A percentile compares a stretch with the other conserved stretches of the same genome.
phyloP scores from a whole-genome alignment of 495 filamentous ascomycete species.

The Neurospora sp. region DNA sequence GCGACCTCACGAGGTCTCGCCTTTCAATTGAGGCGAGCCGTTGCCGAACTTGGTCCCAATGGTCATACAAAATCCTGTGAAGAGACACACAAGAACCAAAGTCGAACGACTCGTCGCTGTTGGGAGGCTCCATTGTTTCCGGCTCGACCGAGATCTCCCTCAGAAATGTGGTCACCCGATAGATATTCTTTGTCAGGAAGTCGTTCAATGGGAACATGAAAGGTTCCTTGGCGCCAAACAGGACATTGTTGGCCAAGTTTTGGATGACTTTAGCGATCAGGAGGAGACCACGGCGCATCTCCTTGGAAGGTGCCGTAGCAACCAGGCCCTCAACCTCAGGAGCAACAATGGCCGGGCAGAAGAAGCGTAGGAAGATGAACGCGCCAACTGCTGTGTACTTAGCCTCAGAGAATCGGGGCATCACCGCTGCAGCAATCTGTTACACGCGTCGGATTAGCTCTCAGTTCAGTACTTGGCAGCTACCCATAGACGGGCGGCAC shows the following conservation, averaged over 20 bases:
- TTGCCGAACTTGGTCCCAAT: constrained; percentile 57
- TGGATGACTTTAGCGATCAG: constrained; percentile 60
- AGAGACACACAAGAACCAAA: constrained; percentile 56
- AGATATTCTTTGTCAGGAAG: constrained; percentile 54
- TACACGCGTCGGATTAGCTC: not conserved
- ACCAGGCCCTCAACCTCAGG: constrained; percentile 57
- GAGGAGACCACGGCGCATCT: constrained; percentile 54
- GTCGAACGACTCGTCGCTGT: constrained; percentile 47
- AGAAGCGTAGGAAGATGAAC: constrained; percentile 60
- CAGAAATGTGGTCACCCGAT: constrained; percentile 50
- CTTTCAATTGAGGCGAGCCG: constrained; percentile 48
- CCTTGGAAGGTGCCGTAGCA: constrained; percentile 44
- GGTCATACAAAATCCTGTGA: constrained; percentile 57
- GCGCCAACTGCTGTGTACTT: constrained; percentile 61
- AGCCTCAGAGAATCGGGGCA: constrained; percentile 51
- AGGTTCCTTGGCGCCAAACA: constrained; percentile 60
- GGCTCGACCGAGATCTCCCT: constrained; percentile 48
- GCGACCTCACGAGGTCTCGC: constrained; percentile 40
- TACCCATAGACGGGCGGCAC: constrained; percentile 4
- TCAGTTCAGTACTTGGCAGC: not conserved
- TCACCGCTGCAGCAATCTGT: constrained; percentile 47
- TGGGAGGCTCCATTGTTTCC: constrained; percentile 18
- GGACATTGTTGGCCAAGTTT: constrained; percentile 58
- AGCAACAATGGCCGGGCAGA: constrained; percentile 58
- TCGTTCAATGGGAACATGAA: constrained; percentile 60